Conservation (phyloP, 176 grass and related monocot genomes). For the Sorghum bicolor region Sorghum_bicolor_NCBIv3 NC_012874.2:58728001-58728500, state of each 20-base stretch:
- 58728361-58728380: no score
- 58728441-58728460: no score
- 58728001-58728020: no score
- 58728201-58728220: background rate
- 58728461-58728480: no score
- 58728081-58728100: background rate
- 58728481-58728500: no score
- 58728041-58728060: no score
- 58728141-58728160: constrained; percentile 20
- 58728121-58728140: background rate
- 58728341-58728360: constrained; percentile 16
- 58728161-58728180: background rate
- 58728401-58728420: no score
- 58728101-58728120: constrained; percentile 9
- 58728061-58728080: constrained; percentile 32
- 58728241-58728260: background rate
- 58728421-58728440: no score
- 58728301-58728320: background rate
- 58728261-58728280: background rate
- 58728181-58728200: background rate
- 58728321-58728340: background rate
- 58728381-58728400: no score
- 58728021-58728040: no score
- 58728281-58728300: background rate
- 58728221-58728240: background rate